Conservation (phyloP, 1,139 yeast species). For the Blastobotrys illinoisensis region DNA sequence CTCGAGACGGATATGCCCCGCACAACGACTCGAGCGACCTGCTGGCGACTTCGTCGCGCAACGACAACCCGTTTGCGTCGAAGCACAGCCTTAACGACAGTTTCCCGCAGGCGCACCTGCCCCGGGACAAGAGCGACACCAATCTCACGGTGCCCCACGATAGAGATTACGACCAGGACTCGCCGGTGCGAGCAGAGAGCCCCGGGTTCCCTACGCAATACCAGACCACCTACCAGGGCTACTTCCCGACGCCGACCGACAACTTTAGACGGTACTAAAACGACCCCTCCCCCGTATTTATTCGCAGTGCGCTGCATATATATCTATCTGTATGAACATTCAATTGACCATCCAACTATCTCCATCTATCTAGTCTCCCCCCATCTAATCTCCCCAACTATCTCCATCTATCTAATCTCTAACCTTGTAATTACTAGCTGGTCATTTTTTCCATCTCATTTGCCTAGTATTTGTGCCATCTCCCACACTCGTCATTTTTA, state of each 20-base stretch:
- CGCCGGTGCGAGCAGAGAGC: constrained; percentile 10
- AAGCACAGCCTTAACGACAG: constrained; percentile 12
- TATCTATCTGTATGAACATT: background rate
- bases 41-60: constrained; percentile 5
- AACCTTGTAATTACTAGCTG: too few species aligned
- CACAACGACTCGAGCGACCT: constrained; percentile 4
- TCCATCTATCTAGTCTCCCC: too few species aligned
- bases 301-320: background rate
- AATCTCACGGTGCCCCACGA: constrained; percentile 2
- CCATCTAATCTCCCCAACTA: too few species aligned
- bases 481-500: too few species aligned
- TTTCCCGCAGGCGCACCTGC: constrained; percentile 23
- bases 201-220: constrained; percentile 11
- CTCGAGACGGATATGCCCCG: constrained; percentile 45
- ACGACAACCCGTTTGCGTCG: constrained; percentile 1
- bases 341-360: too few species aligned
- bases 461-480: too few species aligned
- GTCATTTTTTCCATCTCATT: too few species aligned
- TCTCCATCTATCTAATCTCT: too few species aligned
- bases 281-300: background rate
- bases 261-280: background rate
- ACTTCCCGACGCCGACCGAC: constrained; percentile 13
- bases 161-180: background rate
- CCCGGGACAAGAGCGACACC: constrained; percentile 14
- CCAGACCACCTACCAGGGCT: constrained; percentile 11